Evolutionary conservation across 2,329 filamentous ascomycete genomes (phyloP), one percentile per base, ranked within the genome.

Genomic region (Shiraia sp.): DNA sequence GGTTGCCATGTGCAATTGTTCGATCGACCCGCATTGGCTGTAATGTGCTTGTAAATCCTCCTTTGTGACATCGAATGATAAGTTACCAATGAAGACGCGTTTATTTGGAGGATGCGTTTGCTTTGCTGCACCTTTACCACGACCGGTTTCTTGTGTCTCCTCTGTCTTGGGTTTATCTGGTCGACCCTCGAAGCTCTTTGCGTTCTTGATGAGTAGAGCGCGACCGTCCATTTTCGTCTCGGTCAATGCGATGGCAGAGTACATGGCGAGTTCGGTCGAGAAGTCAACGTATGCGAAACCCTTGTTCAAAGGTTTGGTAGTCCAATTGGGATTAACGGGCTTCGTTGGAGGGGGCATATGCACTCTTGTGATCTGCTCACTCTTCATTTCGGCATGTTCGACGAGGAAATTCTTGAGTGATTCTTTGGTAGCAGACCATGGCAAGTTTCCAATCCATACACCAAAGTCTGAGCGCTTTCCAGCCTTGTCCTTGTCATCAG

Each of bases 221-320:
- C 93, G 85, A 13, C 88, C 86, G 29, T 77, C 73, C 36, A 95
- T 75, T 37, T 90, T 80, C 29, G 85, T 87, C 71, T 99, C 93
- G n/a, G 88, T 95, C 28, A 96, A 76, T 2, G 83, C 86, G 50
- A 96, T 79, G 32, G 90, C 91, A n/a, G 85, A 82, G 24, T 90
- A 75, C 61, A 90, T 80, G 30, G 84, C 80, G 28, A 85, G 79
- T 14, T 76, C 63, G 16, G 80, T 86, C 32, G 82, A 75, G 65
- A 99, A 96, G 68, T 99, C 95, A 51, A 99, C 84, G 65, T 99
- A 99, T 40, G 93, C 93, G 65, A 96, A 99, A 12, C 93, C 95
- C 71, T 87, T 92, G 75, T 97, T 99, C 58, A 85, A 76, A 15
- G 79, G 71, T 57, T 78, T 81, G 24, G 70, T 70, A 52, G 74